Base-by-base conservation (phyloP, 1,284 basidiomycete genomes). In the Ceraceosorus bombacis region DNA sequence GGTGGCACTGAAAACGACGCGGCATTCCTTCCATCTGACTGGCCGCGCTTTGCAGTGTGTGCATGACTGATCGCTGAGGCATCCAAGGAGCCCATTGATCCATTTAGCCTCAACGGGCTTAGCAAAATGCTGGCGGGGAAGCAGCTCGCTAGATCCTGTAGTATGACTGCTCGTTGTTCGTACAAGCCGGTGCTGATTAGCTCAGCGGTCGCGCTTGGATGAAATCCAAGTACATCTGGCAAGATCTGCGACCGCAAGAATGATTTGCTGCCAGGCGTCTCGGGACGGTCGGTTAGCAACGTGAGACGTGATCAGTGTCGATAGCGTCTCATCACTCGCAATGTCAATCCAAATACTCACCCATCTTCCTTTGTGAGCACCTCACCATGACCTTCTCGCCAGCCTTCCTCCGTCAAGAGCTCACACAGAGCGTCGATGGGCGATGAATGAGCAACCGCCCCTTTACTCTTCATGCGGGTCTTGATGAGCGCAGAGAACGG, bases 61-160 rank as follows among this genome's bases (percentile, higher is more conserved):
- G 27, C 27, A 3, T 27, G 27, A 27, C 27, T 27, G 27, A 27
- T 27, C 27, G 27, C 27, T 27, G 27, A 27, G 27, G 27, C 27
- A 27, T 3, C 27, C 27, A 27, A 27, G 27, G 27, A 27, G 27
- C 27, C 27, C 27, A 27, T 27, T 3, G 27, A 27, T 4, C 27
- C 9, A 55, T 59, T 61, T 10, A 10, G 15, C 10, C 9, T 46
- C 10, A 46, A 15, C 6, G 40, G 53, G 2, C 38, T 27, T 17
- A 55, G 52, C 7, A 77, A 59, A 5, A 97, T 84, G 58, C 85
- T 81, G 0, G 94, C 91, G 7, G 95, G 92, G 77, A 98, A 92
- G 79, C 95, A 99, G 53, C 89, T 92, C 10, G 95, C 94, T 77
- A 97, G 94, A 79, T 99, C 95, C 78, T 99, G 95, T 7, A 97